Conservation (phyloP, 805 yeast genomes). For the Kregervanrija delftensis region DNA sequence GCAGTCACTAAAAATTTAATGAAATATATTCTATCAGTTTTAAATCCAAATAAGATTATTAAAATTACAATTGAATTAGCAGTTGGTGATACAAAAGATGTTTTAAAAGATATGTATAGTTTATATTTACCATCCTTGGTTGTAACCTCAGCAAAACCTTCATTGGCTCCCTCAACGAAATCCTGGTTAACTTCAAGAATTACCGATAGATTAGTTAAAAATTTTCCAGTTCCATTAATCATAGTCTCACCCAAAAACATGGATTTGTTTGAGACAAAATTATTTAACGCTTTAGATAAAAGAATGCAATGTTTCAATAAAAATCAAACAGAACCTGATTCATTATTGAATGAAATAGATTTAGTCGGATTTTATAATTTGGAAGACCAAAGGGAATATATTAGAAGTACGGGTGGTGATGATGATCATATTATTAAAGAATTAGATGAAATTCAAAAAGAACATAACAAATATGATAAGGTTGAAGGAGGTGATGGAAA, state of each 20-base stretch:
- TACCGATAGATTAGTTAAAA: constrained; percentile 58
- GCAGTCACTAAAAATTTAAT: constrained; percentile 41
- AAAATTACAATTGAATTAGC: constrained; percentile 56
- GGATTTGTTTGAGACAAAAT: constrained; percentile 41
- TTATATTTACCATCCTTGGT: constrained; percentile 57
- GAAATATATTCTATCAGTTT: constrained; percentile 42
- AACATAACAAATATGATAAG: neutral
- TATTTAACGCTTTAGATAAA: constrained; percentile 31
- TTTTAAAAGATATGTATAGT: constrained; percentile 51
- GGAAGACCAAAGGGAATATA: constrained; percentile 18
- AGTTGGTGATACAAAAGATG: constrained; percentile 49
- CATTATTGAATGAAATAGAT: constrained; percentile 16
- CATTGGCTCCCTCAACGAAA: constrained; percentile 41
- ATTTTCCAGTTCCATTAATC: constrained; percentile 59
- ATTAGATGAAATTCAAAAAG: constrained; percentile 5
- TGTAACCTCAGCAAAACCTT: constrained; percentile 48
- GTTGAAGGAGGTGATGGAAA: constrained; percentile 6
- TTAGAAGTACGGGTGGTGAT: constrained; percentile 10
- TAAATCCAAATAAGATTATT: constrained; percentile 39
- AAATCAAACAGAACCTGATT: constrained; percentile 12
- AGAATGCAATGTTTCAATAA: constrained; percentile 10
- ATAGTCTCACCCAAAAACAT: constrained; percentile 57
- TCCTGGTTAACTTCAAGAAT: constrained; percentile 59
- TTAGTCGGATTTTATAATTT: constrained; percentile 21
- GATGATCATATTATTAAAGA: constrained; percentile 8